phyloP scores from a whole-genome alignment of 306 rosid genomes.

The Phaseolus lunatus region DNA sequence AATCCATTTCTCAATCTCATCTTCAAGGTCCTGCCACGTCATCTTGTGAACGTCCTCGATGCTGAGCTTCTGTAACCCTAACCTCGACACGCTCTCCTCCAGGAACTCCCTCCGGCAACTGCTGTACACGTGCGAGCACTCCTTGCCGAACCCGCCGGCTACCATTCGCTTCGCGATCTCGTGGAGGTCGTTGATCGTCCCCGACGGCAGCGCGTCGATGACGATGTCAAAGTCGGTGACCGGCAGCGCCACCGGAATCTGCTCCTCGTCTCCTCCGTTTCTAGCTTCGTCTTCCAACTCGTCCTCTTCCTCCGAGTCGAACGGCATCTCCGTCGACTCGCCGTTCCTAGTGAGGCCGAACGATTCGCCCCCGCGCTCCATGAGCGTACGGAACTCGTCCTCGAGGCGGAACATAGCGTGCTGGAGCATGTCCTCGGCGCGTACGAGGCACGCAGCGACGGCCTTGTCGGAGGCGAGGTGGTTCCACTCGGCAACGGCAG shows the following conservation, averaged over 20 bases:
- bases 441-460: slow-evolving; percentile 62
- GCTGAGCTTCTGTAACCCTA: slow-evolving; percentile 91
- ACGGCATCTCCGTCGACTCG: slow-evolving; percentile 62
- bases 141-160: slow-evolving; percentile 86
- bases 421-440: slow-evolving; percentile 86
- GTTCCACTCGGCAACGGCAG: slow-evolving; percentile 73
- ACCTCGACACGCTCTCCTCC: slow-evolving; percentile 84
- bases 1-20: slow-evolving; percentile 89
- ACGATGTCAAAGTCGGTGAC: slow-evolving; percentile 74
- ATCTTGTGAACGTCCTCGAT: slow-evolving; percentile 86
- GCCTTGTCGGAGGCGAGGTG: slow-evolving; percentile 68
- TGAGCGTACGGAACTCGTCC: slow-evolving; percentile 87
- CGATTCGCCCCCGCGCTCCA: slow-evolving; percentile 92
- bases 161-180: slow-evolving; percentile 96
- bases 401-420: slow-evolving; percentile 90
- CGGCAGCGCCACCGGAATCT: slow-evolving; percentile 81
- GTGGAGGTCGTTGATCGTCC: slow-evolving; percentile 79
- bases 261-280: slow-evolving; percentile 43
- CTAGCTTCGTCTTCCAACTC: slow-evolving; percentile 47
- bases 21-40: slow-evolving; percentile 88
- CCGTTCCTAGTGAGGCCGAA: slow-evolving; percentile 61
- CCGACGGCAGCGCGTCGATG: slow-evolving; percentile 87
- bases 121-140: slow-evolving; percentile 86
- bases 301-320: slow-evolving; percentile 74
- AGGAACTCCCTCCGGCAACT: slow-evolving; percentile 86